Evolutionary conservation across 1,139 yeast species (phyloP).

Genomic region (Kodamaea fungicola): DNA sequence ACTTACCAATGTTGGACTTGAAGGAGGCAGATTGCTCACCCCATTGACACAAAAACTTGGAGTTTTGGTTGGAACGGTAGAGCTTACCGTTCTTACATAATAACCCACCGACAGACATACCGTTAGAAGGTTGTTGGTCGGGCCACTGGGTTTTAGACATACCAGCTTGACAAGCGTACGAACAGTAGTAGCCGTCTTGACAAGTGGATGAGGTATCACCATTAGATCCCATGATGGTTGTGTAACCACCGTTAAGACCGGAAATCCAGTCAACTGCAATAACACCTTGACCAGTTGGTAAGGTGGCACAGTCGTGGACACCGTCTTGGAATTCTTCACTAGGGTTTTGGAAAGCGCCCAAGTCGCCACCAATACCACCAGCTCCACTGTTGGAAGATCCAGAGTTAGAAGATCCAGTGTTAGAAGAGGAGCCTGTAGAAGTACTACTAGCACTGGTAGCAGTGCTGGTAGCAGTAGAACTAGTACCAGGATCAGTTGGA

Average conservation of each 20-base stretch:
- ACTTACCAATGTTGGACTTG: slow-evolving; percentile 49
- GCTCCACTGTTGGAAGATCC: slow-evolving; percentile 11
- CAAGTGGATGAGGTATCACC: slow-evolving; percentile 68
- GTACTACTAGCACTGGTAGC: slow-evolving; percentile 14
- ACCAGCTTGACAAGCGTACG: slow-evolving; percentile 86
- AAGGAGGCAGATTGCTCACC: slow-evolving; percentile 63
- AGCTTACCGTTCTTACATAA: slow-evolving; percentile 65
- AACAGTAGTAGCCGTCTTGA: slow-evolving; percentile 74
- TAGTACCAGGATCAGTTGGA: slow-evolving; percentile 12
- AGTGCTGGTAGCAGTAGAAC: slow-evolving; percentile 21
- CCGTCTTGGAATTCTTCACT: slow-evolving; percentile 59
- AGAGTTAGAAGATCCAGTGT: slow-evolving; percentile 11
- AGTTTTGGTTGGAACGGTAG: slow-evolving; percentile 59
- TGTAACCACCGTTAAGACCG: slow-evolving; percentile 65
- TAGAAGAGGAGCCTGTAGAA: slow-evolving; percentile 12
- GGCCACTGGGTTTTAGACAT: slow-evolving; percentile 93
- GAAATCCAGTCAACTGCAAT: slow-evolving; percentile 52
- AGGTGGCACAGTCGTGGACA: slow-evolving; percentile 53
- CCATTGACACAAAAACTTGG: slow-evolving; percentile 73
- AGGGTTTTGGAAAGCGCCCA: slow-evolving; percentile 51
- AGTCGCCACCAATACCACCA: slow-evolving; percentile 53
- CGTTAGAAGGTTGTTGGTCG: slow-evolving; percentile 61
- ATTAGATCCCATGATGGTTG: slow-evolving; percentile 62
- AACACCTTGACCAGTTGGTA: slow-evolving; percentile 75
- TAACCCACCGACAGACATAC: slow-evolving; percentile 80